Evolutionary conservation across 106 monocot species (phyloP).

Genomic region (Iris macrosiphon): DNA sequence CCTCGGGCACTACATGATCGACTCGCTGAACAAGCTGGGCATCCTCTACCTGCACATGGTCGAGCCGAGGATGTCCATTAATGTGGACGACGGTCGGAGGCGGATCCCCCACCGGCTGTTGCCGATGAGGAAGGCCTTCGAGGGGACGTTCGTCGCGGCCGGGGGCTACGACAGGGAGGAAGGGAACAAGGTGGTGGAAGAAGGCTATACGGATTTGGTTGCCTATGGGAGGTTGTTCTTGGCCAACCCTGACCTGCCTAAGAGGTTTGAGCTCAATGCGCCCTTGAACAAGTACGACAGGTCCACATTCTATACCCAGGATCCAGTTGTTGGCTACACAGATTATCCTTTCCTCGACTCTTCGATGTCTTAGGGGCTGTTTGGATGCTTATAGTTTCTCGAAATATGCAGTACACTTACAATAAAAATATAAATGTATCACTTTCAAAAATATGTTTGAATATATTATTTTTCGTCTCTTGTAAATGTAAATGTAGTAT

Average conservation of each 20-base stretch:
- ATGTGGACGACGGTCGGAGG: background rate
- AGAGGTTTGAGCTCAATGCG: slow-evolving; percentile 37
- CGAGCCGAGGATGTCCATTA: slow-evolving; percentile 32
- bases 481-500: too few species aligned
- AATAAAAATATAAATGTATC: too few species aligned
- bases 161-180: slow-evolving; percentile 48
- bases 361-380: too few species aligned
- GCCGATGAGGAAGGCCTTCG: slow-evolving; percentile 34
- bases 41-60: slow-evolving; percentile 33
- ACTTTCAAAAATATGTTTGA: too few species aligned
- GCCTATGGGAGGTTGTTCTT: slow-evolving; percentile 38
- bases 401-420: too few species aligned
- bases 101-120: slow-evolving; percentile 16
- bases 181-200: slow-evolving; percentile 28
- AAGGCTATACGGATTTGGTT: slow-evolving; percentile 46
- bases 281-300: slow-evolving; percentile 45
- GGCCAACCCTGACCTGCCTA: slow-evolving; percentile 47
- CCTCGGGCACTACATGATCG: slow-evolving; percentile 34
- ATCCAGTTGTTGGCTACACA: slow-evolving; percentile 48
- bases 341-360: slow-evolving; percentile 48
- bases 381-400: too few species aligned
- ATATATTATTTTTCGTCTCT: too few species aligned
- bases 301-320: slow-evolving; percentile 28
- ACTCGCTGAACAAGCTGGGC: slow-evolving; percentile 18
- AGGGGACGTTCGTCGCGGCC: slow-evolving; percentile 32